Evolutionary conservation across 495 filamentous ascomycete species (phyloP), one percentile per base, ranked within the genome.

Genomic region (Talaromyces wortmannii): DNA sequence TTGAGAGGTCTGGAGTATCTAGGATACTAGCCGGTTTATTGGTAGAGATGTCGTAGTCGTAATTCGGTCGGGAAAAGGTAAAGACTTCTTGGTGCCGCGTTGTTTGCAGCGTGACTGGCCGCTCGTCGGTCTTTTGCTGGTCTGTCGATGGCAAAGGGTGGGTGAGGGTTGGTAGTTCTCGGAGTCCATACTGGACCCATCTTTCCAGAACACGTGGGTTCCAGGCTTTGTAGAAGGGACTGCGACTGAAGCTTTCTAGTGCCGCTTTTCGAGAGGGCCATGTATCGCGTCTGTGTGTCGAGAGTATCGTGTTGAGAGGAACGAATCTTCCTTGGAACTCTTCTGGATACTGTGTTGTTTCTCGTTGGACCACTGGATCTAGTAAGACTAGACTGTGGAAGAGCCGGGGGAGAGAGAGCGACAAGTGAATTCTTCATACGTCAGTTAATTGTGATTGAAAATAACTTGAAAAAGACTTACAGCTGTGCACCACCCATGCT

Each of bases 351-450:
- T 66, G 68, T 52, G 75, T 77, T 36, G 68, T 65, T 63, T 78
- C 71, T 36, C 67, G 69, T 60, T 87, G 82, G 52, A 92, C 80
- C 32, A 89, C 84, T 5, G 92, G 91, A 66, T 97, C 92, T 2
- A 97, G 72, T 6, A 95, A 79, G 48, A 95, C 76, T 6, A 96
- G 63, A 3, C 83, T 83, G 50, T 84, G 78, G 56, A 97, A 78
- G 8, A 97, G 82, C 4, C 91, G 84, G 7, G 94, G 91, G 72
- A 96, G 89, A 57, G 91, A 78, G 12, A 94, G 73, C 15, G 89
- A 75, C 8, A 86, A 63, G 59, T 81, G 75, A 45, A 66, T 60
- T n/a, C 76, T 79, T 23, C 23, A 23, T 23, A 23, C 23, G 23
- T 23, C 23, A 23, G 23, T 23, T 23, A 23, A 2, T 23, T 23